Evolutionary conservation across 179 eudicot genomes (phyloP).

Genomic region (Vitellaria paradoxa): DNA sequence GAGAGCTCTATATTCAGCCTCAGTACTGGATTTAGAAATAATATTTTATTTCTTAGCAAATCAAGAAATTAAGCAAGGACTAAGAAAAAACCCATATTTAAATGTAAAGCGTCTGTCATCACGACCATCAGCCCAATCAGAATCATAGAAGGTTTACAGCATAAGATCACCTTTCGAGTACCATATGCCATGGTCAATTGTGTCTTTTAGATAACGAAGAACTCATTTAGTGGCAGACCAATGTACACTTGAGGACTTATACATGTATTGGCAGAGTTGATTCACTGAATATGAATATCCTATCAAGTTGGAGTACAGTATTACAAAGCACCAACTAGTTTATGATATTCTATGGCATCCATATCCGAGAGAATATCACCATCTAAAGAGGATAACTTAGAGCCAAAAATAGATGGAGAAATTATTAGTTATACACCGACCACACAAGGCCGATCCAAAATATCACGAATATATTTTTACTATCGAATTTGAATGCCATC

Average conservation of each 20-base stretch:
- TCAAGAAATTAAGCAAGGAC: neutral
- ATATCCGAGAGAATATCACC: too few relatives aligned
- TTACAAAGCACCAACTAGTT: constrained; percentile 10
- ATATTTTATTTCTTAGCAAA: neutral
- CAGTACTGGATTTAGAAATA: constrained; percentile 5
- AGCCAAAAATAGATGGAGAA: too few relatives aligned
- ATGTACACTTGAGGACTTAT: neutral
- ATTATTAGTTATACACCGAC: too few relatives aligned
- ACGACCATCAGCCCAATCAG: constrained; percentile 3
- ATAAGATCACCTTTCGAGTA: neutral
- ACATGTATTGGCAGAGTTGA: neutral
- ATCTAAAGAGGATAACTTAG: too few relatives aligned
- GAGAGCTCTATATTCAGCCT: constrained; percentile 11
- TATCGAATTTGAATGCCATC: too few relatives aligned
- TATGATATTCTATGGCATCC: too few relatives aligned
- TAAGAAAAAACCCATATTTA: neutral
- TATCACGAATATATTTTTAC: too few relatives aligned
- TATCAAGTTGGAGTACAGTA: neutral
- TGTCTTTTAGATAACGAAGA: neutral
- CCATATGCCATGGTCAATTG: neutral
- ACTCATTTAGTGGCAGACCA: neutral
- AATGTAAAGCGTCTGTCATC: neutral
- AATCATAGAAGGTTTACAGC: neutral
- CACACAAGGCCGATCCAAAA: too few relatives aligned
- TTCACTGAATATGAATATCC: neutral